Evolutionary conservation across 352 stramenopile genomes (phyloP), one percentile per base, ranked within the genome.

Genomic region (Pythium myriotylum): DNA sequence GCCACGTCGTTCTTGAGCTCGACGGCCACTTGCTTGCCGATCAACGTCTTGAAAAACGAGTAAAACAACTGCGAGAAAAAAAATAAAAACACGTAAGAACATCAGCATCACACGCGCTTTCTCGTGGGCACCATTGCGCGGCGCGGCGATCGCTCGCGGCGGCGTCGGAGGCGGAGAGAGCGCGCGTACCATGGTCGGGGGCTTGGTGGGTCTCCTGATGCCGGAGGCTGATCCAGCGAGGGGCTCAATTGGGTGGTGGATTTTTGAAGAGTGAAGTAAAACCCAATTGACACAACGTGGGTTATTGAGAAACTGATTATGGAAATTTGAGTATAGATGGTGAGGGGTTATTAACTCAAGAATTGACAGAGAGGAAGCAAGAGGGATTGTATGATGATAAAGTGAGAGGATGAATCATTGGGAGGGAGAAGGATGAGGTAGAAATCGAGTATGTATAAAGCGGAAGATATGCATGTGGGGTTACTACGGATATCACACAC

Each of bases 1-100:
- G 96, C 89, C 48, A 99, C 91, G 70, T 99, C 96, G 73, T 99
- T 99, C 83, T 99, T 99, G 33, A 99, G 84, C 78, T 99, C 97
- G 20, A 99, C 96, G 6, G 94, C 95, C 33, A 99, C 89, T 61
- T 98, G 92, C 73, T 99, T 99, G 59, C 95, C 95, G 24, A 99
- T 86, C 26, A 99, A 81, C 48, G 95, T 99, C 82, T 99, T 99
- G 89, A 99, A 99, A 76, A 99, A 99, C 47, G 95, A 98, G 68
- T 98, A 97, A 69, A 99, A 99, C 67, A 99, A 73, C 95, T 98
- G 51, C 29, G 46, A 22, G 32, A 17, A 23, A 4, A 22, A 13
- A 3, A 24, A 45, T 48, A 45, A 27, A 57, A 12, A 59, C 23
- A 8, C 3, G 4, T 3, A 52, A 3, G 7, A 43, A 14, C n/a